phyloP scores from a whole-genome alignment of 202 grass and related monocot genomes.

The Eragrostis tef region DNA sequence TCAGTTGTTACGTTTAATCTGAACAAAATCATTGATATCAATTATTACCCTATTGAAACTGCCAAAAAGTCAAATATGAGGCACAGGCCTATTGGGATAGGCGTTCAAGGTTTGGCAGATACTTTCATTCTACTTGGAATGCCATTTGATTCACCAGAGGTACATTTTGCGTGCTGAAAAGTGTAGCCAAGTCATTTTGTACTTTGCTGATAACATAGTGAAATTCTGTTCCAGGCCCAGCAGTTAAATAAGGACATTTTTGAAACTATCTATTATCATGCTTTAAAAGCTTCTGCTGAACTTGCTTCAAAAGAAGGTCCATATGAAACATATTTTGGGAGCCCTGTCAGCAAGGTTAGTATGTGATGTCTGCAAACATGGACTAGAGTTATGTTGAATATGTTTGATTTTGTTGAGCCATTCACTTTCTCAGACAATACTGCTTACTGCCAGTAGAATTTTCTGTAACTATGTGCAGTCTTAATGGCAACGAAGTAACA shows the following conservation, averaged over 20 bases:
- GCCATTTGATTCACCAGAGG: constrained; percentile 96
- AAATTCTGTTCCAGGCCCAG: constrained; percentile 65
- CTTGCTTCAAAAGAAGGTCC: constrained; percentile 80
- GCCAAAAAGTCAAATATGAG: constrained; percentile 77
- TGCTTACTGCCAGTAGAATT: too few relatives aligned
- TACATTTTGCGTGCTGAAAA: constrained; percentile 36
- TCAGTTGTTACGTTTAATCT: constrained; percentile 68
- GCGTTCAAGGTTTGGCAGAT: constrained; percentile 95
- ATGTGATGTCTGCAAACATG: too few relatives aligned
- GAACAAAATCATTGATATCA: constrained; percentile 89
- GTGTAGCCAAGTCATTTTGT: not conserved
- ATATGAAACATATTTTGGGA: constrained; percentile 88
- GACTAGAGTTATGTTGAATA: not conserved
- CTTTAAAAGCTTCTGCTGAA: constrained; percentile 84
- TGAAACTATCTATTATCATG: constrained; percentile 86
- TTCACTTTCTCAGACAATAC: not conserved
- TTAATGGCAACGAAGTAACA: not conserved
- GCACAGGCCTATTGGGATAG: constrained; percentile 93
- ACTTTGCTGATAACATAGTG: constrained; percentile 30
- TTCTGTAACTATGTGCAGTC: not conserved
- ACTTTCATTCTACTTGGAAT: constrained; percentile 97
- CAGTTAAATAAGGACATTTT: constrained; percentile 94
- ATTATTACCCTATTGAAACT: constrained; percentile 79
- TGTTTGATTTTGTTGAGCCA: not conserved
- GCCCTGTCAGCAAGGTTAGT: constrained; percentile 89